Evolutionary conservation across 2,329 filamentous ascomycete species (phyloP), one percentile per base, ranked within the genome.

Genomic region (Furcasterigmium sp.): DNA sequence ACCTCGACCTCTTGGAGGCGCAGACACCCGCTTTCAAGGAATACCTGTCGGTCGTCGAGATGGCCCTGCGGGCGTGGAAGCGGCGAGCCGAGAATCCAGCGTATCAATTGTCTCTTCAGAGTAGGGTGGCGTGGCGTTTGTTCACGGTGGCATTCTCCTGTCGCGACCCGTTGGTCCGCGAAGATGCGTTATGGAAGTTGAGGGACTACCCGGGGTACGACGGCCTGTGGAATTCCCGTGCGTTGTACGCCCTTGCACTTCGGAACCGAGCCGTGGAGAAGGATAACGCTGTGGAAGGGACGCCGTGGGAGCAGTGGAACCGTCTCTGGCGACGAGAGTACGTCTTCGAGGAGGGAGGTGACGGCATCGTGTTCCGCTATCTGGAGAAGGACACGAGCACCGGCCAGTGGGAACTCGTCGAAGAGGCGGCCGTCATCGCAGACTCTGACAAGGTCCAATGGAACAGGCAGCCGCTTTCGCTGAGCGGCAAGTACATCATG

Each of bases 351-450:
- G 53, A 65, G 8, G 58, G 57, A 1, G 61, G 62, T 14, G 53
- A 58, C 10, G 56, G 54, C 1, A 43, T 61, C 11, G 14, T 64
- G 2, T 53, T 64, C 7, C 56, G 61, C 5, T 64, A 54, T 14
- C 11, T 60, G 10, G 56, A 54, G 1, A 60, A 50, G 14, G 43
- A 59, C 10, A 30, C 42, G 3, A 15, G 40, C 5, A 59, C 58
- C 1, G 60, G 57, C 0, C 37, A 47, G 9, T 69, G 66, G 66
- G 57, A 54, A 25, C 48, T 67, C 14, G 50, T 69, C 1, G 66
- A 69, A 42, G 66, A 69, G 42, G 52, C 51, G 3, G 63, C 64
- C 2, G 54, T 56, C 7, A 58, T 62, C 25, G 55, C 59, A 3
- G 48, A 46, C 0, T 25, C 48, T 2, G 56, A 66, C 11, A 49